phyloP scores from a whole-genome alignment of 2,329 filamentous ascomycete genomes.

The Mariannaea sp. region DNA sequence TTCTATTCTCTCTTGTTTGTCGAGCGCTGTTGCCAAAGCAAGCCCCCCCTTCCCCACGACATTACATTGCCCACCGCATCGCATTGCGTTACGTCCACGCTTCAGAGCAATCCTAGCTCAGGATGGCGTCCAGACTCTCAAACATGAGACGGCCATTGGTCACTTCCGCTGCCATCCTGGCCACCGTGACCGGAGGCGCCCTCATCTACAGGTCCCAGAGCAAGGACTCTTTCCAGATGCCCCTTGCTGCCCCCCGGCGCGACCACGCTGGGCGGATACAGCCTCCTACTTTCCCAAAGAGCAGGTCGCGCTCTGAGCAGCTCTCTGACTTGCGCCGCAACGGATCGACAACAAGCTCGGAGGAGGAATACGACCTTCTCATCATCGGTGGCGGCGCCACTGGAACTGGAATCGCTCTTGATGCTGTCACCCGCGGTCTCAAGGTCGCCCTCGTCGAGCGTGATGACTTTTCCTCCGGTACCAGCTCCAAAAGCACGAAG shows the following conservation, averaged over 20 bases:
- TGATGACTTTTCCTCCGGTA: slow-evolving; percentile 82
- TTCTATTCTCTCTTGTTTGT: too few relatives aligned
- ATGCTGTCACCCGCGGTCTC: slow-evolving; percentile 77
- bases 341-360: slow-evolving; percentile 43
- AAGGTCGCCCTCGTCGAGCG: slow-evolving; percentile 82
- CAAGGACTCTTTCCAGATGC: slow-evolving; percentile 40
- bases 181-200: slow-evolving; percentile 38
- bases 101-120: slow-evolving; percentile 1
- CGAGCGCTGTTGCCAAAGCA: too few relatives aligned
- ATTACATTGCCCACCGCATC: background rate
- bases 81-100: background rate
- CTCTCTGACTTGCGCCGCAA: slow-evolving; percentile 47
- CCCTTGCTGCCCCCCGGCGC: slow-evolving; percentile 43
- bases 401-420: slow-evolving; percentile 78
- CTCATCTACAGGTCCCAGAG: slow-evolving; percentile 39
- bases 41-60: too few relatives aligned
- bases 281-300: slow-evolving; percentile 44
- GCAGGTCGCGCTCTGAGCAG: slow-evolving; percentile 45
- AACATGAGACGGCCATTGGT: slow-evolving; percentile 44
- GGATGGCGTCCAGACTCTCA: slow-evolving; percentile 45
- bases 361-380: slow-evolving; percentile 74
- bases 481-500: slow-evolving; percentile 87
- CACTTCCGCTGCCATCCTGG: slow-evolving; percentile 39
- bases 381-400: slow-evolving; percentile 82
- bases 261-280: slow-evolving; percentile 45